phyloP scores from a whole-genome alignment of 2,329 filamentous ascomycete genomes.

The Tolypocladium sp. region DNA sequence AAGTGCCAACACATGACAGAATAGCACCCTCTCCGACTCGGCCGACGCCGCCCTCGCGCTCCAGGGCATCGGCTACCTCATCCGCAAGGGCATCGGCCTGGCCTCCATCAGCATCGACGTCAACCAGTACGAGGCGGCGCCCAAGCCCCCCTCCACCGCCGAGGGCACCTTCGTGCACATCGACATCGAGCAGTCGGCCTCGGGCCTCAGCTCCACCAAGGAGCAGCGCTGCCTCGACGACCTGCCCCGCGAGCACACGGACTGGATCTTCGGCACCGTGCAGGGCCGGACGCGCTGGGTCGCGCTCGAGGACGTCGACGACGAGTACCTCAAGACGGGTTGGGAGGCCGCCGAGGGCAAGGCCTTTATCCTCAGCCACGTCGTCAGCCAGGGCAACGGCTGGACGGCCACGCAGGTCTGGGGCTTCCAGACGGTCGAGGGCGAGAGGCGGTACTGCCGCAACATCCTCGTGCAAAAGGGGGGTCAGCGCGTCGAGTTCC shows the following conservation, averaged over 20 bases:
- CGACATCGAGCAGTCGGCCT: conserved; percentile 65
- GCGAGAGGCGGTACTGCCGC: conserved; percentile 41
- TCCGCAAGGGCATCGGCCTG: conserved; percentile 60
- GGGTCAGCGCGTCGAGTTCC: conserved; percentile 35
- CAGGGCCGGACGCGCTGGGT: conserved; percentile 49
- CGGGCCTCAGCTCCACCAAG: conserved; percentile 56
- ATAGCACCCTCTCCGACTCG: conserved; percentile 63
- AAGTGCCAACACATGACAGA: conserved; percentile 35
- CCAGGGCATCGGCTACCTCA: conserved; percentile 63
- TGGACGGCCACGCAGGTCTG: conserved; percentile 51
- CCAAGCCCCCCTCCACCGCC: conserved; percentile 28
- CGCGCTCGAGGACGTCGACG: conserved; percentile 35
- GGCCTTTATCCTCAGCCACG: conserved; percentile 55
- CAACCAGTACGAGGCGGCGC: conserved; percentile 41
- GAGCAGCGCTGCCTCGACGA: conserved; percentile 47
- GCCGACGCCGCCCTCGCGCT: conserved; percentile 61
- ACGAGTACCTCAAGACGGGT: conserved; percentile 45
- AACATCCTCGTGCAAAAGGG: conserved; percentile 46
- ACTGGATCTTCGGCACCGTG: conserved; percentile 73
- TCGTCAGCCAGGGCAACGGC: conserved; percentile 42
- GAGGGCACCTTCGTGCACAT: conserved; percentile 46
- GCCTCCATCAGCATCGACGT: conserved; percentile 61
- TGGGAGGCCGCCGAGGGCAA: conserved; percentile 54
- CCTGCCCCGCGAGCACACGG: conserved; percentile 52
- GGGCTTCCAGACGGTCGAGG: conserved; percentile 48